Conservation (phyloP, 2,329 filamentous ascomycete genomes). For the Diaporthe sp. region DNA sequence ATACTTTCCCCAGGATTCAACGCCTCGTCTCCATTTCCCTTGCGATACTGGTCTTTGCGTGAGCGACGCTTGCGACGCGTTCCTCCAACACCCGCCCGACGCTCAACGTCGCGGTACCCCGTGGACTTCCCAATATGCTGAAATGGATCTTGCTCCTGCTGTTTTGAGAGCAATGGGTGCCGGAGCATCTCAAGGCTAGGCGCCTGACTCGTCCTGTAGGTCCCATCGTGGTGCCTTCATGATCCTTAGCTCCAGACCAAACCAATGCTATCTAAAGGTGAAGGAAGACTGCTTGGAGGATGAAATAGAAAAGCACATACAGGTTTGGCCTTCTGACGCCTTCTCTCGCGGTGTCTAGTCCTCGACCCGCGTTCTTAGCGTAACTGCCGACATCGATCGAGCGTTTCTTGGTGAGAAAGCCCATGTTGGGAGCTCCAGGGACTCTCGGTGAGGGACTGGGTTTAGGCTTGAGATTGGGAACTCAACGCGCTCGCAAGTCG, state of each 20-base stretch:
- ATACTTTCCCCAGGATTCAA: accelerated
- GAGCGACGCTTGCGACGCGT: background rate
- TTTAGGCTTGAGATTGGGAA: background rate
- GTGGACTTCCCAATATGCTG: background rate
- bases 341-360: background rate
- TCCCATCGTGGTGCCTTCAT: background rate
- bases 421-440: background rate
- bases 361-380: background rate
- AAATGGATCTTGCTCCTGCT: background rate
- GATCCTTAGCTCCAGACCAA: background rate
- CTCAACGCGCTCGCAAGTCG: too few relatives aligned
- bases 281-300: background rate
- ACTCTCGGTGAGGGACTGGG: too few relatives aligned
- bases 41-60: background rate
- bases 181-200: too few relatives aligned
- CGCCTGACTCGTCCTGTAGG: background rate
- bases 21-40: too few relatives aligned
- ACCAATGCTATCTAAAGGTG: background rate
- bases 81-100: background rate
- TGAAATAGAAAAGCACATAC: background rate
- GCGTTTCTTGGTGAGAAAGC: background rate
- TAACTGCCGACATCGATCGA: background rate
- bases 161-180: background rate
- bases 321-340: background rate
- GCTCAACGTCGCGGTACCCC: background rate